These are phyloP conservation scores for Microbotryomycetes sp. DNA, from an alignment of 1,284 basidiomycete species.

Conservation along the genomic window DNA sequence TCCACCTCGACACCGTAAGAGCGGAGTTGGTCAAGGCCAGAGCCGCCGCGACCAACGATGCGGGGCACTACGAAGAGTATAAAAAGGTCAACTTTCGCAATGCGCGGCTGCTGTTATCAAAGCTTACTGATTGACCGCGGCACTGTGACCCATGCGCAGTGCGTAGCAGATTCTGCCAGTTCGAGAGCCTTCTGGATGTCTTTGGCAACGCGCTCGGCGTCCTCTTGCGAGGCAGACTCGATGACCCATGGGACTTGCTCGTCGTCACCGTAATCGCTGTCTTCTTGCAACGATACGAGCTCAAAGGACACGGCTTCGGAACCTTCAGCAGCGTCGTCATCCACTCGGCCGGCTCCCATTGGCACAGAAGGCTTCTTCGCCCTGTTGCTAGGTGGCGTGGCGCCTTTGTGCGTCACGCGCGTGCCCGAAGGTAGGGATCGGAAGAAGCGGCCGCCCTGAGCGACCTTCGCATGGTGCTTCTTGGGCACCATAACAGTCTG, in stretches of 20 bases:
- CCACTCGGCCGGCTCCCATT: slow-evolving; percentile 56
- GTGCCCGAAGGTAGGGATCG: slow-evolving; percentile 69
- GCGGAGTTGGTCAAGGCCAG: slow-evolving; percentile 33
- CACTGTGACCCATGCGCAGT: slow-evolving; percentile 32
- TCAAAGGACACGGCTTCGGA: slow-evolving; percentile 57
- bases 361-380: slow-evolving; percentile 14
- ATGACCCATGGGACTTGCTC: slow-evolving; percentile 42
- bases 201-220: slow-evolving; percentile 63
- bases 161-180: slow-evolving; percentile 56
- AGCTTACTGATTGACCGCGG: slow-evolving; percentile 27
- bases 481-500: slow-evolving; percentile 21
- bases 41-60: slow-evolving; percentile 33
- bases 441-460: slow-evolving; percentile 78
- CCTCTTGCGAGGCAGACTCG: slow-evolving; percentile 65
- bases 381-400: slow-evolving; percentile 55
- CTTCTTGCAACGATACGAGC: slow-evolving; percentile 64
- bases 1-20: slow-evolving; percentile 32
- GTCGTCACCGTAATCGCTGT: slow-evolving; percentile 40
- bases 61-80: slow-evolving; percentile 12
- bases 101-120: background rate
- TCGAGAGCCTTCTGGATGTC: slow-evolving; percentile 62
- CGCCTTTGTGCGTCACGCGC: slow-evolving; percentile 60
- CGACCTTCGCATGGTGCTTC: slow-evolving; percentile 60
- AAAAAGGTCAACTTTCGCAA: background rate
- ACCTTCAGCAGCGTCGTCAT: slow-evolving; percentile 53